A percentile compares a stretch with the other conserved stretches of the same genome.
phyloP scores from a whole-genome alignment of 2,329 filamentous ascomycete genomes.

The Penicillium olsonii region DNA sequence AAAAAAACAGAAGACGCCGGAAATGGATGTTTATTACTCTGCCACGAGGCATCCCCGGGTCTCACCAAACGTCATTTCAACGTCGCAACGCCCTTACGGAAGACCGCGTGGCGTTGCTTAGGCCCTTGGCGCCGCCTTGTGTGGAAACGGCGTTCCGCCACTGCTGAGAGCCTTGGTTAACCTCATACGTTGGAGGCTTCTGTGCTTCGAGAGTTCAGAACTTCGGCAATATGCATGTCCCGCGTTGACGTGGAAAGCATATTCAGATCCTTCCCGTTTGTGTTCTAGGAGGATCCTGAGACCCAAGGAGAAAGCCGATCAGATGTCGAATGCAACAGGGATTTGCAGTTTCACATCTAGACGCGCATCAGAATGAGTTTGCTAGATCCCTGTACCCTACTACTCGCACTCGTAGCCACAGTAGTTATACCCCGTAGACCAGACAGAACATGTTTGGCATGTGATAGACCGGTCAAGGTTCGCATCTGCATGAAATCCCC shows the following conservation, averaged over 20 bases:
- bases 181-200: not conserved
- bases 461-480: not conserved
- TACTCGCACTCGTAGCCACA: too few relatives aligned
- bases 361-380: too few relatives aligned
- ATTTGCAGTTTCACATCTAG: too few relatives aligned
- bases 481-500: not conserved
- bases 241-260: not conserved
- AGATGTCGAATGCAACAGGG: not conserved
- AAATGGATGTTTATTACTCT: not conserved
- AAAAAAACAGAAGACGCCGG: not conserved
- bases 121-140: constrained; percentile 4
- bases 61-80: not conserved
- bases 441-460: too few relatives aligned
- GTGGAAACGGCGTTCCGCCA: not conserved
- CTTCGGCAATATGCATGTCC: not conserved
- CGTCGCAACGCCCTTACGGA: not conserved
- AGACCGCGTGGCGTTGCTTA: not conserved
- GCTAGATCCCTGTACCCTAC: too few relatives aligned
- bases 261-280: not conserved
- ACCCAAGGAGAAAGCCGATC: not conserved
- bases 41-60: not conserved
- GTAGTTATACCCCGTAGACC: too few relatives aligned
- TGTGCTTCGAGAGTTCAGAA: not conserved
- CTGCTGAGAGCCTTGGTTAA: not conserved
- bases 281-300: not conserved